Percentiles rank a stretch among this genome's conserved stretches.
Evolutionary conservation across 179 eudicot genomes (phyloP).

Genomic region (Pouteria campechiana): DNA sequence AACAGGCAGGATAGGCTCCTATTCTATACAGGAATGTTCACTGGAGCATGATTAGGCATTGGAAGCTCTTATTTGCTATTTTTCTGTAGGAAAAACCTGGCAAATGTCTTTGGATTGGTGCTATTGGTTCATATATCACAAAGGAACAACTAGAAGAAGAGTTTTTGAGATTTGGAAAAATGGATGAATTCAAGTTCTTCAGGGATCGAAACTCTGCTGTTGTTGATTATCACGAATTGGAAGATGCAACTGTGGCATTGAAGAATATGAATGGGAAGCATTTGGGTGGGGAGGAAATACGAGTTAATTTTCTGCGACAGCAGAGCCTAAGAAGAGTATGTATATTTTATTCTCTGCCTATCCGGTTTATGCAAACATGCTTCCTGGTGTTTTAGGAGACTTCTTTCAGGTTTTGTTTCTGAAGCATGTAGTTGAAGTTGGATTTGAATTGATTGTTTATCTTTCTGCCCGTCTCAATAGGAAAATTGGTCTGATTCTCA

Average conservation of each 20-base stretch:
- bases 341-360: no score
- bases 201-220: constrained; percentile 83
- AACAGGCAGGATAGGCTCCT: no score
- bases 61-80: no score
- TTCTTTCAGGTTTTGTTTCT: background rate
- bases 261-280: constrained; percentile 62
- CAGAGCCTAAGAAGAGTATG: constrained; percentile 66
- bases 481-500: constrained; percentile 49
- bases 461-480: no score
- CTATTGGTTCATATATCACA: constrained; percentile 51
- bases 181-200: constrained; percentile 75
- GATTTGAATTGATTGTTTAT: no score
- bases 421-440: background rate
- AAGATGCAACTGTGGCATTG: constrained; percentile 80
- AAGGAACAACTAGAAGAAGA: constrained; percentile 77
- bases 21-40: no score
- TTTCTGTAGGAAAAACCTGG: constrained; percentile 89
- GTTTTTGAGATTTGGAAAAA: constrained; percentile 59
- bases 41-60: no score
- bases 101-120: constrained; percentile 90
- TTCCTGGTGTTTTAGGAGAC: no score
- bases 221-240: constrained; percentile 61
- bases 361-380: no score
- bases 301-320: constrained; percentile 86
- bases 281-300: constrained; percentile 54